Base-by-base conservation (phyloP, 2,329 filamentous ascomycete genomes). In the Colletotrichum liaoningense region DNA sequence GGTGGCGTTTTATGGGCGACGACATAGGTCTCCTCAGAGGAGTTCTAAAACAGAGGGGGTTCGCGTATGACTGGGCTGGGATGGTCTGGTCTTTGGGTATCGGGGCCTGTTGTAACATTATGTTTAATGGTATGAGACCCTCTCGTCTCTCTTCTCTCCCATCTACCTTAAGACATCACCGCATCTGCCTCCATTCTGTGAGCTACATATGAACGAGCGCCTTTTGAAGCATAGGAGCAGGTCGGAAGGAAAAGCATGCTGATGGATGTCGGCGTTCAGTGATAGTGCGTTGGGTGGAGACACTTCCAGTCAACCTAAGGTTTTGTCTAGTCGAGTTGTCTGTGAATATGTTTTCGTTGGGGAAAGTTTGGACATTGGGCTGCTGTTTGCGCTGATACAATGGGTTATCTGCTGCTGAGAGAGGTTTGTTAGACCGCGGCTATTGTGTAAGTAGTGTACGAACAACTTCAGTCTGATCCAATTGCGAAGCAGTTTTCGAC, bases 1-100 rank as follows among this genome's bases (percentile, higher is more conserved):
- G 84, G 84, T 80, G 83, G 84, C 84, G 84, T 85, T 84, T 79
- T 35, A 64, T 73, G 33, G 71, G 60, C 42, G 42, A 22, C 42
- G 42, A 49, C 4, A 49, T 58, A 33, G 55, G 4, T 35, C 26
- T 11, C 11, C 26, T 22, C 4, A 26, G 46, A 24, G 12, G n/a
- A 14, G 9, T 59, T 24, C 38, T 42, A 7, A 28, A 24, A n/a
- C 28, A 33, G 60, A 56, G 12, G 49, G 33, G 56, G 38, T n/a
- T 35, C 42, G 46, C 55, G 26, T 38, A 54, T 38, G 22, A 8
- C 42, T 9, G 19, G 42, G 42, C 42, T 49, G 6, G 71, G 49
- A n/a, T 63, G 60, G 46, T 52, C 26, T 60, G 70, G 59, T 22
- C 46, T 73, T 24, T 60, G 26, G 54, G 59, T 68, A 26, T 70